phyloP scores from a whole-genome alignment of 768 basidiomycete genomes.

The Calocybe cyanea region DNA sequence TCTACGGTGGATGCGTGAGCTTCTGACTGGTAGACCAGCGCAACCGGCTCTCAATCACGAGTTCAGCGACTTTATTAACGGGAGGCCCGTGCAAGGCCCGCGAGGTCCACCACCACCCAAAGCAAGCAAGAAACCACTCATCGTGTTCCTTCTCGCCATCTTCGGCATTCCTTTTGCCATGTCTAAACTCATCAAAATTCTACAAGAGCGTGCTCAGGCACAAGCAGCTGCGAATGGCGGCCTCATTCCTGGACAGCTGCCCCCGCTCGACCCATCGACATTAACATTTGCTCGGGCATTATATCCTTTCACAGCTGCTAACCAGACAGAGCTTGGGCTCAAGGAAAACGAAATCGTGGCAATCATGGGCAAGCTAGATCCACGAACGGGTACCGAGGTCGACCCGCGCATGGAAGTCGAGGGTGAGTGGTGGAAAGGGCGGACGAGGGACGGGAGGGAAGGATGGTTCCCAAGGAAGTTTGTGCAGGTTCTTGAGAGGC shows the following conservation, averaged over 20 bases:
- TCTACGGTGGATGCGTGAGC: slow-evolving; percentile 76
- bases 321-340: slow-evolving; percentile 74
- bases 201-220: slow-evolving; percentile 59
- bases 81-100: slow-evolving; percentile 53
- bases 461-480: slow-evolving; percentile 95
- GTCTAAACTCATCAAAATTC: slow-evolving; percentile 79
- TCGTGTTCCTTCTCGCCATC: slow-evolving; percentile 91
- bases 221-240: slow-evolving; percentile 39
- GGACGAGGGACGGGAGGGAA: slow-evolving; percentile 85
- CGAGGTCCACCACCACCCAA: slow-evolving; percentile 42
- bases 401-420: slow-evolving; percentile 60
- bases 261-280: slow-evolving; percentile 72
- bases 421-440: slow-evolving; percentile 92
- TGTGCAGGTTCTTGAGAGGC: slow-evolving; percentile 67
- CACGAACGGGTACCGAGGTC: slow-evolving; percentile 61
- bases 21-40: slow-evolving; percentile 39
- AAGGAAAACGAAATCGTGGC: slow-evolving; percentile 93
- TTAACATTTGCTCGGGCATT: slow-evolving; percentile 82
- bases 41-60: slow-evolving; percentile 49
- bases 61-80: slow-evolving; percentile 74
- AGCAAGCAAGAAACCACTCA: slow-evolving; percentile 83
- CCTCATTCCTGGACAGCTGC: slow-evolving; percentile 34
- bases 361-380: slow-evolving; percentile 77
- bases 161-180: slow-evolving; percentile 93
- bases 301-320: slow-evolving; percentile 73